phyloP scores from a whole-genome alignment of 2,329 filamentous ascomycete genomes.

The Neofusicoccum parvum region DNA sequence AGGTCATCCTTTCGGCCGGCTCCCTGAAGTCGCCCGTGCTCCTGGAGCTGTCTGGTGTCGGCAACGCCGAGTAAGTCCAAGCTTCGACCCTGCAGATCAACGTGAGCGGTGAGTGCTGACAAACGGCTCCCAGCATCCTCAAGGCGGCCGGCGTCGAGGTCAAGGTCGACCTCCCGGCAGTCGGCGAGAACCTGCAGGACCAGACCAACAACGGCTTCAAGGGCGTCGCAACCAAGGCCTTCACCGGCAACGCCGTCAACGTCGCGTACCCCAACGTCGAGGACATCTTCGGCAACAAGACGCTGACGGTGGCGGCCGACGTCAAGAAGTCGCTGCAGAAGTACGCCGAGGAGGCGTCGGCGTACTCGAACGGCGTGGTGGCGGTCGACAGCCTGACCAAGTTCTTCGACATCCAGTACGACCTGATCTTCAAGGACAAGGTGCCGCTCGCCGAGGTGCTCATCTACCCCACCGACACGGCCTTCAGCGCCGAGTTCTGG shows the following conservation, averaged over 20 bases:
- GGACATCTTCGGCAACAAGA: slow-evolving; percentile 37
- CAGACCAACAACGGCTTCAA: slow-evolving; percentile 33
- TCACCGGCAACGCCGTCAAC: slow-evolving; percentile 42
- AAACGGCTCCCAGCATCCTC: not conserved
- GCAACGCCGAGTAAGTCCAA: slow-evolving; percentile 29
- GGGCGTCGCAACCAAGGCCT: slow-evolving; percentile 34
- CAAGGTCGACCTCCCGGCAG: not conserved
- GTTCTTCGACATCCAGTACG: slow-evolving; percentile 23
- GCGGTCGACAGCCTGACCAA: slow-evolving; percentile 21
- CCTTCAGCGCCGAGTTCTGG: slow-evolving; percentile 43
- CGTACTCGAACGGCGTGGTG: slow-evolving; percentile 8
- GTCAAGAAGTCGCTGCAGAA: slow-evolving; percentile 18
- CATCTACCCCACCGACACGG: slow-evolving; percentile 36
- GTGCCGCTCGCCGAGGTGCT: slow-evolving; percentile 51
- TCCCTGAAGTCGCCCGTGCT: slow-evolving; percentile 37
- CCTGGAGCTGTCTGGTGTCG: slow-evolving; percentile 41
- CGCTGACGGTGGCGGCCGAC: slow-evolving; percentile 27
- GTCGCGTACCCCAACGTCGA: slow-evolving; percentile 38
- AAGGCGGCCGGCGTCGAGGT: slow-evolving; percentile 22
- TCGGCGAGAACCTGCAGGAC: slow-evolving; percentile 34
- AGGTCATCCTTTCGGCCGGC: slow-evolving; percentile 41
- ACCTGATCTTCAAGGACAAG: slow-evolving; percentile 32
- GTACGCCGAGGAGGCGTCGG: slow-evolving; percentile 1
- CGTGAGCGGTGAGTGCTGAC: not conserved
- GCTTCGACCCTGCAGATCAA: not conserved